These are phyloP conservation scores for Skeletonema costatum DNA, from an alignment of 108 stramenopile genomes.

Conservation along the genomic window DNA sequence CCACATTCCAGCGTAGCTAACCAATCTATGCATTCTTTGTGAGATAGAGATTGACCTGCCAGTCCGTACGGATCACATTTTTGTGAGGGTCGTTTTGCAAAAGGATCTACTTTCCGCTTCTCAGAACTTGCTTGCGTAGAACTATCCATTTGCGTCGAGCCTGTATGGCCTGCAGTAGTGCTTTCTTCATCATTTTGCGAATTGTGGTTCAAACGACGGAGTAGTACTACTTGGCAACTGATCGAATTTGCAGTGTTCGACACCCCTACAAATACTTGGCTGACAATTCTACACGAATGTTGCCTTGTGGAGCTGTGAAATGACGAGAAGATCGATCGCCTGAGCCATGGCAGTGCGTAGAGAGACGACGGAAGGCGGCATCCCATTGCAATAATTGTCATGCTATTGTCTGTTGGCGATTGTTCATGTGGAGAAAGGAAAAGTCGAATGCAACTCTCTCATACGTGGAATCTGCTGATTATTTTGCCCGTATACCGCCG, in stretches of 20 bases:
- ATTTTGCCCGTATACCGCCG: no score
- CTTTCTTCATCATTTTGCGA: neutral
- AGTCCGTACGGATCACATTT: constrained; percentile 51
- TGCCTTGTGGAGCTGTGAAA: neutral
- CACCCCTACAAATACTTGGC: neutral
- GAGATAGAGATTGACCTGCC: constrained; percentile 31
- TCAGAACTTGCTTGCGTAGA: neutral
- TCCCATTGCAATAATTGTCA: neutral
- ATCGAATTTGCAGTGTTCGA: neutral
- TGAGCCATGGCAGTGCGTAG: neutral
- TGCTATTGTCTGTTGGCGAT: no score
- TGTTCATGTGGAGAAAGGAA: no score
- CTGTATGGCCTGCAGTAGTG: neutral
- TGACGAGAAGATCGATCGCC: neutral
- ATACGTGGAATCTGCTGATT: no score
- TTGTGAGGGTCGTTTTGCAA: constrained; percentile 36
- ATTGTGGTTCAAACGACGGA: neutral
- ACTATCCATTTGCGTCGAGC: neutral
- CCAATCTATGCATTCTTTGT: constrained; percentile 20
- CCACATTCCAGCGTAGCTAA: constrained; percentile 32
- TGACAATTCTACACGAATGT: neutral
- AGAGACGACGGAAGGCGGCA: neutral
- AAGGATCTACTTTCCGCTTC: constrained; percentile 29
- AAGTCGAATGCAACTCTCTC: no score
- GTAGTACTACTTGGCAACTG: neutral